A percentile compares a stretch with the other conserved stretches of the same genome.
phyloP scores from a whole-genome alignment of 345 rosid species.

The Garcia nutans region DNA sequence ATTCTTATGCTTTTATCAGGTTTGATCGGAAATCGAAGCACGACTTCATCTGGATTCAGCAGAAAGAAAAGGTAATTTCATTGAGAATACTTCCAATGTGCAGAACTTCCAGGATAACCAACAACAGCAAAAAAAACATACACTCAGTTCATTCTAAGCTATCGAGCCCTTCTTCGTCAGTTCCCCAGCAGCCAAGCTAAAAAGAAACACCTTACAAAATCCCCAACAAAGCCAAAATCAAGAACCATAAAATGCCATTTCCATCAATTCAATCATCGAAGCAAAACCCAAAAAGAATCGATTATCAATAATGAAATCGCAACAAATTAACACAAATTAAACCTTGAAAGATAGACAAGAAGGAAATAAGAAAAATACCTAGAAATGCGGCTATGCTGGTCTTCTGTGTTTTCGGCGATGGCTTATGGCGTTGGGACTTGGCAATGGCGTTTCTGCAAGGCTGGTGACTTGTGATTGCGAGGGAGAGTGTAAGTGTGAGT shows the following conservation, averaged over 20 bases:
- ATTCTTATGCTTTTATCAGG: neutral
- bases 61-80: neutral
- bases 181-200: neutral
- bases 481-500: no score
- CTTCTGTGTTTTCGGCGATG: no score
- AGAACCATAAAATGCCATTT: neutral
- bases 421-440: no score
- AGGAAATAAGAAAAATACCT: constrained; percentile 1
- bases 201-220: neutral
- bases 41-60: neutral
- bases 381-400: no score
- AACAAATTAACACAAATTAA: neutral
- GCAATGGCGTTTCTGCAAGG: no score
- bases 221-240: neutral
- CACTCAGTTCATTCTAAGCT: neutral
- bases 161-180: neutral
- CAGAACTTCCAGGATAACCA: neutral
- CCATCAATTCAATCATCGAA: neutral
- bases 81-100: no score
- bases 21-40: neutral
- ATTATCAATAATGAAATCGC: neutral
- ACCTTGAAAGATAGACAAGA: neutral
- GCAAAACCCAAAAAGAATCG: constrained; percentile 4
- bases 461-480: no score
- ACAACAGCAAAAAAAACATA: neutral